A percentile compares a stretch with the other conserved stretches of the same genome.
These are phyloP conservation scores for Gaertneriomyces sp. DNA, from an alignment of 192 early-diverging fungal species.

Conservation along the genomic window DNA sequence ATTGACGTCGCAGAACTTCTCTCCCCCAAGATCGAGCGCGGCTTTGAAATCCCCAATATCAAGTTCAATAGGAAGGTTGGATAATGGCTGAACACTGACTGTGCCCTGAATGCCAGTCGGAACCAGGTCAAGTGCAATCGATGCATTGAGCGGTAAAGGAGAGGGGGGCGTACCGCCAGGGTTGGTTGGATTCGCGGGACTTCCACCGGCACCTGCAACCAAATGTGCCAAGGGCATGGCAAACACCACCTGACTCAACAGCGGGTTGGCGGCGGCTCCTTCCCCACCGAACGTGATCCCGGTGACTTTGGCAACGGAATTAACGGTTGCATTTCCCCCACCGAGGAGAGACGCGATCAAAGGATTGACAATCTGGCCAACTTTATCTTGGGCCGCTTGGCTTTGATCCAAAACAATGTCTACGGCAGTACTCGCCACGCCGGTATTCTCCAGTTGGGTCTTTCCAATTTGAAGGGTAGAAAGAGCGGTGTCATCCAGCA, in stretches of 20 bases:
- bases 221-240: slow-evolving; percentile 3
- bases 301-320: background rate
- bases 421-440: slow-evolving; percentile 2
- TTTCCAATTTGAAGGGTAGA: slow-evolving; percentile 15
- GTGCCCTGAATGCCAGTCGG: slow-evolving; percentile 13
- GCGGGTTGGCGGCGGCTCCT: slow-evolving; percentile 9
- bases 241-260: slow-evolving; percentile 14
- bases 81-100: background rate
- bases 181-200: background rate
- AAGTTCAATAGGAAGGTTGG: slow-evolving; percentile 7
- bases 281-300: slow-evolving; percentile 15
- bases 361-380: slow-evolving; percentile 8
- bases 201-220: background rate
- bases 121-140: slow-evolving; percentile 12
- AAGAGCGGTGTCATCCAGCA: slow-evolving; percentile 12
- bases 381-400: slow-evolving; percentile 12
- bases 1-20: slow-evolving; percentile 8
- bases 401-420: slow-evolving; percentile 8
- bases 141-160: slow-evolving; percentile 10
- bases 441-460: slow-evolving; percentile 6
- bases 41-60: slow-evolving; percentile 17
- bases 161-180: background rate
- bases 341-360: slow-evolving; percentile 4
- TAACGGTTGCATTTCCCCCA: background rate
- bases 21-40: background rate